Conservation (phyloP, 495 filamentous ascomycete species). For the Lichenothelia convexa region DNA sequence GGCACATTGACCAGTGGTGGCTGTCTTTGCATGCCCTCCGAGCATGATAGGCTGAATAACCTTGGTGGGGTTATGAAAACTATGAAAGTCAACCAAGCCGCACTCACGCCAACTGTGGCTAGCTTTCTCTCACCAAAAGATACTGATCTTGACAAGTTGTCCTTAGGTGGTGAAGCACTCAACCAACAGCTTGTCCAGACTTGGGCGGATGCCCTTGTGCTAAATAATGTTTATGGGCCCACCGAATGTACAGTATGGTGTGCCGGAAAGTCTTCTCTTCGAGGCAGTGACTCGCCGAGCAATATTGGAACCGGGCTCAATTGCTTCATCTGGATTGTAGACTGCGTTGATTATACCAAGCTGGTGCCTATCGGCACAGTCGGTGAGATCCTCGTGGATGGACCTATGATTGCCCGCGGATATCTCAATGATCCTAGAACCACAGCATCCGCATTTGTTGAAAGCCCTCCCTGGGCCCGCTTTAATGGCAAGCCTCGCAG, state of each 20-base stretch:
- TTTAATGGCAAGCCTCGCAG: slow-evolving; percentile 23
- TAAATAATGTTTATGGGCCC: slow-evolving; percentile 72
- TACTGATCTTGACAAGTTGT: slow-evolving; percentile 48
- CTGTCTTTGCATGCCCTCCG: too few relatives aligned
- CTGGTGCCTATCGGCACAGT: slow-evolving; percentile 65
- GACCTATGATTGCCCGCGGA: slow-evolving; percentile 69
- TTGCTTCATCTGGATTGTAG: too few relatives aligned
- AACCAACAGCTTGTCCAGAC: slow-evolving; percentile 53
- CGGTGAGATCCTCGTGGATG: slow-evolving; percentile 76
- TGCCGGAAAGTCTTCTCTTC: slow-evolving; percentile 52
- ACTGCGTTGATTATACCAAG: slow-evolving; percentile 63
- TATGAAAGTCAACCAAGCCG: slow-evolving; percentile 58
- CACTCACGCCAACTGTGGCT: slow-evolving; percentile 67
- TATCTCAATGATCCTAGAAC: too few relatives aligned
- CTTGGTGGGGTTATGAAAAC: too few relatives aligned
- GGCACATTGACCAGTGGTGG: too few relatives aligned
- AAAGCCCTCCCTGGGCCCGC: too few relatives aligned
- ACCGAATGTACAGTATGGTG: slow-evolving; percentile 68
- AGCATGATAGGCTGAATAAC: too few relatives aligned
- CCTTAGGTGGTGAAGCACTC: slow-evolving; percentile 59
- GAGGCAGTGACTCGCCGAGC: too few relatives aligned
- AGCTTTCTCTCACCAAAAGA: slow-evolving; percentile 42
- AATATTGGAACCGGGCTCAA: slow-evolving; percentile 78
- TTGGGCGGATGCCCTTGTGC: slow-evolving; percentile 43
- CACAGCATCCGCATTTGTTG: too few relatives aligned